phyloP scores from a whole-genome alignment of 306 rosid genomes.

The Casuarina glauca region DNA sequence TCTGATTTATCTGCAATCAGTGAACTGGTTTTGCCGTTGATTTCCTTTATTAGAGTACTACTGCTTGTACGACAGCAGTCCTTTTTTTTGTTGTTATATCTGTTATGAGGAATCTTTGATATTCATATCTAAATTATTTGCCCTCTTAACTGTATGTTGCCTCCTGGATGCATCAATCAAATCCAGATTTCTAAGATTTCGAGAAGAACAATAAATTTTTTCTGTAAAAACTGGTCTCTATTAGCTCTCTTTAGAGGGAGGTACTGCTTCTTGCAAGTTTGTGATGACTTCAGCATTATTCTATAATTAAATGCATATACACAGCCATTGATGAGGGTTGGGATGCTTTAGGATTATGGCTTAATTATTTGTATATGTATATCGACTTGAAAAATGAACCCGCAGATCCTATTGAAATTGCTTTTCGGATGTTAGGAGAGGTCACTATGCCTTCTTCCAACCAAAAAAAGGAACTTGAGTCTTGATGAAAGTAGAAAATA shows the following conservation, averaged over 20 bases:
- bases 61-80: background rate
- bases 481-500: background rate
- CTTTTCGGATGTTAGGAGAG: constrained; percentile 7
- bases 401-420: background rate
- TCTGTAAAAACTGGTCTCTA: background rate
- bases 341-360: background rate
- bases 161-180: background rate
- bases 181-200: background rate
- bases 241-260: background rate
- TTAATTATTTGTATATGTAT: background rate
- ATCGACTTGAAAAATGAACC: background rate
- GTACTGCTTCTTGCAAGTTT: background rate
- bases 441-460: background rate
- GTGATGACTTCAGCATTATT: background rate
- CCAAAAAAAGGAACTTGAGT: background rate
- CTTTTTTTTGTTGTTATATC: background rate
- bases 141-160: background rate
- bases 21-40: background rate
- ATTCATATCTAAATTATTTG: background rate
- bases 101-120: background rate
- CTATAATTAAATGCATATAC: background rate
- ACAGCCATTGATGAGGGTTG: background rate
- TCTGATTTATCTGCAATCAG: background rate
- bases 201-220: background rate
- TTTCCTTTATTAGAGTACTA: background rate